Base-by-base conservation (phyloP, 805 yeast genomes). In the Saturnispora silvae region DNA sequence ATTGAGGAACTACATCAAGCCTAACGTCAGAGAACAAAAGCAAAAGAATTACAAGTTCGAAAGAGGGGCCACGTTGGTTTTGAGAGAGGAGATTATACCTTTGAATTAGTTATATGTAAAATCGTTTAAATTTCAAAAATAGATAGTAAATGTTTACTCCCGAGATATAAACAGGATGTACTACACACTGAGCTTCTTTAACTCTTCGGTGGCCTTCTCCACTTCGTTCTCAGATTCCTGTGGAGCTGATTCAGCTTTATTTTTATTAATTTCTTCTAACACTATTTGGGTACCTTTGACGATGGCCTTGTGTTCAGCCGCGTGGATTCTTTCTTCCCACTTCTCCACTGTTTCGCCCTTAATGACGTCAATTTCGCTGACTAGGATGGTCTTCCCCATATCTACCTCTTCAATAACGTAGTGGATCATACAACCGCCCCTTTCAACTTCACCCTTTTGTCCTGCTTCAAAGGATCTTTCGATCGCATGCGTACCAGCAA, bases 381-480 rank as follows among this genome's bases (percentile, higher is more conserved):
- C 87, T 13, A 92, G 61, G 29, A 92, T 59, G 2, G 98, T 96
- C 48, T 79, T 81, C 18, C 98, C 98, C 48, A 78, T 76, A 58
- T 92, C 98, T 5, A 92, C 98, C 50, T 83, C 95, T 33, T 86
- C 83, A 48, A 92, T 87, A n/a, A 92, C 97, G 52, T 81, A 75
- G 63, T 92, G 98, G 31, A 92, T 82, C 98, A 92, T 92, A 37
- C 92, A 82, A 2, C 98, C 98, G 13, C 94, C 95, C 45, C 70
- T 72, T 7, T 68, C 48, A 36, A 77, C 73, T 46, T 74, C 70
- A 7, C 95, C 95, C 20, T 74, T 75, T 53, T 87, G 95, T 27
- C 96, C 96, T 10, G 94, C 94, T 50, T 85, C 67, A 89, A 94
- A 92, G 1, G 96, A 95, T 52, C 97, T 68, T 50, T 92, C 96